Base-by-base conservation (phyloP, 108 stramenopile species). In the Licmophora abbreviata region DNA sequence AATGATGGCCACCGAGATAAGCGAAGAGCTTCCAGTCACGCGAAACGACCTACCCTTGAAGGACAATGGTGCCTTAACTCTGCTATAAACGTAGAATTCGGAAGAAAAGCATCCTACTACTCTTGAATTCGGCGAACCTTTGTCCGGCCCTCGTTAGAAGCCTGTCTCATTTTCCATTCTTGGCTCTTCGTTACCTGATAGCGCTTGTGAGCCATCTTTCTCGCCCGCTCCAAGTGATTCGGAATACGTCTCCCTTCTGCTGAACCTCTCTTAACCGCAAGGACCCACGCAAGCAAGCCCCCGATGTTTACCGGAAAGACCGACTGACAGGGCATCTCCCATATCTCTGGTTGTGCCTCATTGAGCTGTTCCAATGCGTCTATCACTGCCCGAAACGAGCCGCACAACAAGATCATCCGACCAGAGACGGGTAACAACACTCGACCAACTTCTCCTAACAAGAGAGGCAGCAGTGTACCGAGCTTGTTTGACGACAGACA, bases 271-370 rank as follows among this genome's bases (percentile, higher is more conserved):
- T 53, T 44, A 10, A 64, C 48, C 15, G 48, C 44, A 15, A 79
- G 21, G 1, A 74, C 54, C 82, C 82, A 84, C 2, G 82, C 77
- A 18, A 70, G 29, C 0, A 79, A 18, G 21, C 82, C 82, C 20
- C 74, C 71, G 52, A 84, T 74, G 44, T 72, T 74, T 9, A 78
- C 82, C 9, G 82, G 82, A 28, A 76, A 67, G 6, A 73, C 63
- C 4, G 71, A 56, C 4, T 48, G 44, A 24, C 62, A 65, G 2
- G 81, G 81, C 12, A 46, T n/a, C 26, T 52, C 21, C 29, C 56
- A 66, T 27, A 49, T 17, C 44, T 55, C 73, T 54, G 56, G 25
- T 48, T 58, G n/a, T 46, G 34, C 49, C 29, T 21, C 29, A 31
- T 46, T 59, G 20, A 25, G 28, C 23, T 49, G 27, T 28, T 56